phyloP scores from a whole-genome alignment of 768 basidiomycete species.

The Candolleomyces efflorescens region DNA sequence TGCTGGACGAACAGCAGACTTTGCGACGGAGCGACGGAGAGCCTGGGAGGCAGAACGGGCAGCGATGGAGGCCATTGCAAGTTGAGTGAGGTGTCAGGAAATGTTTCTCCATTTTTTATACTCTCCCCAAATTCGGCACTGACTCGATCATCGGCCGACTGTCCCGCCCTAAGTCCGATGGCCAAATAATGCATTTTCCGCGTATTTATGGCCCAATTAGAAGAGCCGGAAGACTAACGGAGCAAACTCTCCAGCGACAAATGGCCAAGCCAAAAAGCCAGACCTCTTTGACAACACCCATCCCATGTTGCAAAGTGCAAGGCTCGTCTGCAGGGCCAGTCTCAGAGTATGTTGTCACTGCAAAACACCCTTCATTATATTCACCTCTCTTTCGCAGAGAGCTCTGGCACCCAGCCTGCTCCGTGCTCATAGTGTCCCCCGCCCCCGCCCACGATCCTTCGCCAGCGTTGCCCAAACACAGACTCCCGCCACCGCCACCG shows the following conservation, averaged over 20 bases:
- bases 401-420: no score
- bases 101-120: conserved; percentile 13
- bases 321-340: not conserved
- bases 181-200: not conserved
- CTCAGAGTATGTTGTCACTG: not conserved
- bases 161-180: not conserved
- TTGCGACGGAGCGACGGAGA: conserved; percentile 52
- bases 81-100: conserved; percentile 17
- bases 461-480: not conserved
- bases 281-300: not conserved
- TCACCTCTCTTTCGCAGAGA: not conserved
- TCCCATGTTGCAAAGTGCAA: not conserved
- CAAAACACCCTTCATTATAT: not conserved
- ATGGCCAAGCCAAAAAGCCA: not conserved
- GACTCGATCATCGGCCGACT: conserved; percentile 15
- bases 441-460: not conserved
- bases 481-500: not conserved
- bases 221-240: not conserved
- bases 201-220: not conserved
- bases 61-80: conserved; percentile 55
- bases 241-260: not conserved
- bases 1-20: conserved; percentile 34
- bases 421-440: no score
- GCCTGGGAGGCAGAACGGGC: conserved; percentile 61
- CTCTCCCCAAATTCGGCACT: conserved; percentile 12